Percentiles rank a stretch among this genome's conserved stretches.
phyloP scores from a whole-genome alignment of 495 filamentous ascomycete genomes.

The Cryomyces minteri region DNA sequence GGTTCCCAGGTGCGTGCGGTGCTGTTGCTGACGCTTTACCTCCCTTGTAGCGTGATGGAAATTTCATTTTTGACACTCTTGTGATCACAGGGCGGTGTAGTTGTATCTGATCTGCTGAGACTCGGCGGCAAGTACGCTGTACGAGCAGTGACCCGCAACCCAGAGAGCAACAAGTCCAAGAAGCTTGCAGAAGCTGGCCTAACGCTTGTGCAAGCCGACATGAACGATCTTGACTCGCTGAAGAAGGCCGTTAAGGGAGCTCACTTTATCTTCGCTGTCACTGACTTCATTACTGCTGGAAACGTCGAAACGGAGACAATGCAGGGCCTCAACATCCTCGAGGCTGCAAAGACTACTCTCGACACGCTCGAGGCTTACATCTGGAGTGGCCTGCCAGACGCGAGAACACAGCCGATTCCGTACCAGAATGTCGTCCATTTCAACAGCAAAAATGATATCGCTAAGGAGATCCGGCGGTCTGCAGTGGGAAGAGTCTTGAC shows the following conservation, averaged over 20 bases:
- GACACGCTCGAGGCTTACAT: slow-evolving; percentile 34
- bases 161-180: neutral
- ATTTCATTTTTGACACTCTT: slow-evolving; percentile 37
- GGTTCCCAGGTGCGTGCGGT: slow-evolving; percentile 43
- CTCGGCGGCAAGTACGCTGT: slow-evolving; percentile 23
- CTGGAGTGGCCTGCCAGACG: slow-evolving; percentile 20
- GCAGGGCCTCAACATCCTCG: slow-evolving; percentile 39
- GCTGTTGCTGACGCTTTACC: slow-evolving; percentile 27
- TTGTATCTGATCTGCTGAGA: neutral
- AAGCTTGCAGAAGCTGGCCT: neutral
- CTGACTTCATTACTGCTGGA: slow-evolving; percentile 30
- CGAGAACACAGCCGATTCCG: slow-evolving; percentile 24
- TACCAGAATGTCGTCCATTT: slow-evolving; percentile 39
- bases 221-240: slow-evolving; percentile 29
- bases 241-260: slow-evolving; percentile 31
- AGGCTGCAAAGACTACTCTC: slow-evolving; percentile 29
- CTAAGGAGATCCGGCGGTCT: slow-evolving; percentile 30
- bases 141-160: neutral
- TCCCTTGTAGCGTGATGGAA: slow-evolving; percentile 26
- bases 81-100: slow-evolving; percentile 26
- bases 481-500: neutral
- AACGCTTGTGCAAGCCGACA: slow-evolving; percentile 20
- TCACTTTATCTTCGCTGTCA: slow-evolving; percentile 37
- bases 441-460: slow-evolving; percentile 40
- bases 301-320: slow-evolving; percentile 28